phyloP scores from a whole-genome alignment of 2,329 filamentous ascomycete genomes.

The Aspergillus eucalypticola region DNA sequence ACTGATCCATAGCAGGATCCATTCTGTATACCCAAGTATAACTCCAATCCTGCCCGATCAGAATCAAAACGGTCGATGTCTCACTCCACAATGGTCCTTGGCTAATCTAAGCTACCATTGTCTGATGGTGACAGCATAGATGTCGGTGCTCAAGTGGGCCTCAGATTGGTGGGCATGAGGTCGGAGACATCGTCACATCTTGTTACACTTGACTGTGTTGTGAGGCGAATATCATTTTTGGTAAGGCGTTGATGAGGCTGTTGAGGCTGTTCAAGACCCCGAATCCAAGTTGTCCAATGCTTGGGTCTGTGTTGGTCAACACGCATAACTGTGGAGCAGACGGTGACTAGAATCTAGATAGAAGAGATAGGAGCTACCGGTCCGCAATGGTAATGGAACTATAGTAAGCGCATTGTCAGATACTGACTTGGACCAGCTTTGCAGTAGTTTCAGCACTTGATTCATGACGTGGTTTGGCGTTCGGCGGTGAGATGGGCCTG shows the following conservation, averaged over 20 bases:
- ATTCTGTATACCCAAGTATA: conserved; percentile 1
- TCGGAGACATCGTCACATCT: not conserved
- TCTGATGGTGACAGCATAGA: not conserved
- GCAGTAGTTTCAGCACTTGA: not conserved
- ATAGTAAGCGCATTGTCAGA: not conserved
- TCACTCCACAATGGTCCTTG: not conserved
- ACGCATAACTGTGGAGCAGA: not conserved
- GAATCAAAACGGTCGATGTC: not conserved
- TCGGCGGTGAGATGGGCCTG: not conserved
- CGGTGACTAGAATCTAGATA: too few species aligned
- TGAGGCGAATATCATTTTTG: not conserved
- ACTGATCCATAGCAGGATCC: not conserved
- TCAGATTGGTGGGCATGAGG: not conserved
- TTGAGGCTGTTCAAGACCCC: not conserved
- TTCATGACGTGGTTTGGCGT: not conserved
- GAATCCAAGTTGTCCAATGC: not conserved
- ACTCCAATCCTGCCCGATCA: not conserved
- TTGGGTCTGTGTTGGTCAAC: not conserved
- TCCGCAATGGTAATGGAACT: not conserved
- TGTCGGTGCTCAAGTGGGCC: not conserved
- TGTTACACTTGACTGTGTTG: not conserved
- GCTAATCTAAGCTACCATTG: not conserved
- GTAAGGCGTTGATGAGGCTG: not conserved
- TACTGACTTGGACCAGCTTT: not conserved
- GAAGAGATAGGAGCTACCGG: not conserved